These are phyloP conservation scores for Trametes sp. DNA, from an alignment of 1,284 basidiomycete genomes.

Conservation along the genomic window DNA sequence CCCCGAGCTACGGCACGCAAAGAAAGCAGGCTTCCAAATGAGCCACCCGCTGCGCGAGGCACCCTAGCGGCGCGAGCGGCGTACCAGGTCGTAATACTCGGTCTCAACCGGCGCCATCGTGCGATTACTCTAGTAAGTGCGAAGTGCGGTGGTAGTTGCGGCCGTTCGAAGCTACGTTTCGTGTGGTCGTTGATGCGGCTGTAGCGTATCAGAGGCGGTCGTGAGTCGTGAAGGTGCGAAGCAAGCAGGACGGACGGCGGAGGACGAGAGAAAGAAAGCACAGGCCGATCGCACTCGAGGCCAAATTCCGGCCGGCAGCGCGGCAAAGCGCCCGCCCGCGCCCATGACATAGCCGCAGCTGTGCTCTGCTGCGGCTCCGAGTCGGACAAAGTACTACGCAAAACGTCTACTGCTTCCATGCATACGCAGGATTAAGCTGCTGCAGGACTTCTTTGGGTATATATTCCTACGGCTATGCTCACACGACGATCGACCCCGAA, in stretches of 20 bases:
- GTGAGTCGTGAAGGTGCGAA: background rate
- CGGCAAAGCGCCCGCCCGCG: constrained; percentile 25
- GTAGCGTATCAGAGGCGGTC: background rate
- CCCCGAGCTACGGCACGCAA: constrained; percentile 48
- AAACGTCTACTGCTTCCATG: background rate
- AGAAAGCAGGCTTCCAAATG: constrained; percentile 2
- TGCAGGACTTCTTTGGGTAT: background rate
- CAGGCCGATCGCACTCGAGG: constrained; percentile 11
- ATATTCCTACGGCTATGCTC: background rate
- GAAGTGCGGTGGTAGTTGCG: background rate
- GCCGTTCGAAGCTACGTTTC: background rate
- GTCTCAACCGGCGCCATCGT: constrained; percentile 57
- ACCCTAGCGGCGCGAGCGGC: constrained; percentile 17
- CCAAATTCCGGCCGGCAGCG: constrained; percentile 11
- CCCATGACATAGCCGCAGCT: constrained; percentile 22
- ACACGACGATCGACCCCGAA: background rate
- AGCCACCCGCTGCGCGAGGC: background rate
- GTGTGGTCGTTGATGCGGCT: background rate
- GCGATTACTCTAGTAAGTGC: no score
- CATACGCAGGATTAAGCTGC: background rate
- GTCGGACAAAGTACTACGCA: background rate
- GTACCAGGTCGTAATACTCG: constrained; percentile 57
- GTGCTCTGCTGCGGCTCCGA: background rate
- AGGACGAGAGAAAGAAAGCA: constrained; percentile 8
- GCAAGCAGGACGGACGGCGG: background rate